A percentile compares a stretch with the other conserved stretches of the same genome.
Conservation (phyloP, 306 rosid genomes). For the Potentilla sterilis region DNA sequence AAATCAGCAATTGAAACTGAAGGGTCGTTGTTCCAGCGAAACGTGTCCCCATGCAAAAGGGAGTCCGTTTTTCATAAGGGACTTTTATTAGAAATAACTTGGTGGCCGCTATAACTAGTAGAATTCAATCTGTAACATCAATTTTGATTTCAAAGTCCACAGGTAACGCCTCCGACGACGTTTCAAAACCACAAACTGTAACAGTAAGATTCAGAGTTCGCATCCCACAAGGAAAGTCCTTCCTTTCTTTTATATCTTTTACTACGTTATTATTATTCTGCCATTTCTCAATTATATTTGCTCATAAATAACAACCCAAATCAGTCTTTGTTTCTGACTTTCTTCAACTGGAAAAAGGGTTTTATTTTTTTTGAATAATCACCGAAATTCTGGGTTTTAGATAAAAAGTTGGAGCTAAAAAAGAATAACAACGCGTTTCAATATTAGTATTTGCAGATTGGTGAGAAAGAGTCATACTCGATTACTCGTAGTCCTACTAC, state of each 20-base stretch:
- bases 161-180: slow-evolving; percentile 4
- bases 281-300: background rate
- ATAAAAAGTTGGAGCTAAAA: background rate
- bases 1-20: background rate
- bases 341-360: background rate
- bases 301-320: background rate
- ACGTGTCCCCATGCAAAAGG: background rate
- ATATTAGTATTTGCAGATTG: background rate
- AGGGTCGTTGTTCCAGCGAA: background rate
- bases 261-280: background rate
- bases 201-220: background rate
- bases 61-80: background rate
- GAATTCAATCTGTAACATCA: background rate
- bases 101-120: background rate
- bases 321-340: background rate
- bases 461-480: background rate
- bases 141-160: slow-evolving; percentile 1
- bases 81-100: background rate
- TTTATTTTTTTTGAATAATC: background rate
- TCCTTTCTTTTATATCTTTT: background rate
- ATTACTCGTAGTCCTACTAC: background rate
- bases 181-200: background rate
- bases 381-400: background rate
- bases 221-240: background rate
- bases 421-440: background rate